A percentile compares a stretch with the other conserved stretches of the same genome.
phyloP scores from a whole-genome alignment of 495 filamentous ascomycete species.

The Letharia lupina region DNA sequence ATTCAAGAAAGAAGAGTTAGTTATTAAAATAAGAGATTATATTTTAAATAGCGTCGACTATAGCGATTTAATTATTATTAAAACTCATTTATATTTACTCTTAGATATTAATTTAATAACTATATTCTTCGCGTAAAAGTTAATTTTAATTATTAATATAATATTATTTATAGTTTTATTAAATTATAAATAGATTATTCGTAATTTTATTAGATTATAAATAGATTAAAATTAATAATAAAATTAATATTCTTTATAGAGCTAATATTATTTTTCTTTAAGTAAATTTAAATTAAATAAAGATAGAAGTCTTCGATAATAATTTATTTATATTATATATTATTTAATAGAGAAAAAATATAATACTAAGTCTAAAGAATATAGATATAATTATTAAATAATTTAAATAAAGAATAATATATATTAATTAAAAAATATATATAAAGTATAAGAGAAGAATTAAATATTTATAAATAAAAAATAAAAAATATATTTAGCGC shows the following conservation, averaged over 20 bases:
- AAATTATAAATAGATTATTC: too few relatives aligned
- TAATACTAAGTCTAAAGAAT: neutral
- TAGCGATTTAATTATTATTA: neutral
- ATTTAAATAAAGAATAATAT: neutral
- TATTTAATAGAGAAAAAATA: neutral
- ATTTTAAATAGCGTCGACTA: neutral
- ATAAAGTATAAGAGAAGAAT: neutral
- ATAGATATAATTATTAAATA: neutral
- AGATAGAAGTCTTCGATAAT: neutral
- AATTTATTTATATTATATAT: neutral
- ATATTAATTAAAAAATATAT: neutral
- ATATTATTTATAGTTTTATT: neutral
- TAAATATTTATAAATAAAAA: neutral
- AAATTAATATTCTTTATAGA: neutral
- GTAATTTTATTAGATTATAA: too few relatives aligned
- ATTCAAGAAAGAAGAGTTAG: neutral
- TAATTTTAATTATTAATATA: neutral
- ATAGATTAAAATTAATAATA: neutral
- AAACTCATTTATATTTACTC: neutral
- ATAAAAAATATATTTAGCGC: too few relatives aligned
- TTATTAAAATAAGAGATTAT: neutral
- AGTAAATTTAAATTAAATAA: neutral
- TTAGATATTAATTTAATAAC: neutral
- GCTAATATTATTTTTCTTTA: neutral
- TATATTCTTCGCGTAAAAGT: neutral